Percentiles rank a stretch among this genome's conserved stretches.
phyloP scores from a whole-genome alignment of 1,284 basidiomycete species.

The Puccinia sorghi region DNA sequence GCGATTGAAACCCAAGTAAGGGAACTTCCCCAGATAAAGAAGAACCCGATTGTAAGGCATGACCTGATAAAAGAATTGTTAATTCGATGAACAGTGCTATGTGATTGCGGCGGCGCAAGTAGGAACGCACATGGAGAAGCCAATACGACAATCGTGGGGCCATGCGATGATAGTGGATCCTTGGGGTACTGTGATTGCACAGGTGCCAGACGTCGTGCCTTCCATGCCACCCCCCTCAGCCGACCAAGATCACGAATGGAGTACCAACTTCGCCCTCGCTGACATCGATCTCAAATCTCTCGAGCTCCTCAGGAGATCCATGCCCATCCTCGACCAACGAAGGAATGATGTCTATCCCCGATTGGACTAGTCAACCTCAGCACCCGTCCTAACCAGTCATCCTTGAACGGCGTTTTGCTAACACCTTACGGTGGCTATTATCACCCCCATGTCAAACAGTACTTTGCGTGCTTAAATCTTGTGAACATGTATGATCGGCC shows the following conservation, averaged over 20 bases:
- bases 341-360: constrained; percentile 55
- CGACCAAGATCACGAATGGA: constrained; percentile 9
- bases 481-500: no score
- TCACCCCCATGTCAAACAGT: no score
- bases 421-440: no score
- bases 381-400: no score
- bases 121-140: constrained; percentile 50
- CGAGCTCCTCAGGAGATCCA: constrained; percentile 54
- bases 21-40: no score
- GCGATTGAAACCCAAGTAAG: constrained; percentile 56
- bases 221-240: constrained; percentile 3
- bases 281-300: constrained; percentile 54
- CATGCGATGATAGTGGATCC: constrained; percentile 58
- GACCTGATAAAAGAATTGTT: no score
- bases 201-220: constrained; percentile 48
- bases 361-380: constrained; percentile 18
- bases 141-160: constrained; percentile 54
- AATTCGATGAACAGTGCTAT: constrained; percentile 55
- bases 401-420: no score
- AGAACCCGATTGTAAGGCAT: no score
- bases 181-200: constrained; percentile 57
- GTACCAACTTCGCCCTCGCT: constrained; percentile 10
- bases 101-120: constrained; percentile 58
- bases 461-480: no score
- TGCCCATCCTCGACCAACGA: constrained; percentile 57